These are phyloP conservation scores for Amanita molliuscula DNA, from an alignment of 768 basidiomycete genomes.

Conservation along the genomic window DNA sequence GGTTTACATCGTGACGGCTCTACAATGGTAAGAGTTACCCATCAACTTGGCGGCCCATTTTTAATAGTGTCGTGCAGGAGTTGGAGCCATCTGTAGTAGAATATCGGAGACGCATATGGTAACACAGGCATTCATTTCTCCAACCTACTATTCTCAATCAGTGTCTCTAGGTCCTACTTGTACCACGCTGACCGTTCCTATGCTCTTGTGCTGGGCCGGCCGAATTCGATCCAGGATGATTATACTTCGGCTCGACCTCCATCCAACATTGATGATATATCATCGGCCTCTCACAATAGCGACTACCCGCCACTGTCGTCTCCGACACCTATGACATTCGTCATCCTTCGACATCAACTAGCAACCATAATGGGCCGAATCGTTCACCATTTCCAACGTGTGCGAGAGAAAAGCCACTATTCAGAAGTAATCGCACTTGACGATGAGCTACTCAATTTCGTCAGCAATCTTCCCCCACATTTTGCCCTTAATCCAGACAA, in stretches of 20 bases:
- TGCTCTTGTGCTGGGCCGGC: conserved; percentile 84
- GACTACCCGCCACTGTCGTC: conserved; percentile 49
- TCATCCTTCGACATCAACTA: conserved; percentile 76
- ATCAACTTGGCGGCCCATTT: conserved; percentile 2
- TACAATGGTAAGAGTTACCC: conserved; percentile 46
- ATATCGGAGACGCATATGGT: conserved; percentile 89
- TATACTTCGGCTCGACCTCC: conserved; percentile 79
- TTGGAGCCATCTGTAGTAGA: conserved; percentile 72
- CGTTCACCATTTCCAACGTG: conserved; percentile 88
- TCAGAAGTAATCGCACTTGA: conserved; percentile 75
- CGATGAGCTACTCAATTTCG: conserved; percentile 73
- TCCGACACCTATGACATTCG: conserved; percentile 81
- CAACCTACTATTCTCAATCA: background rate
- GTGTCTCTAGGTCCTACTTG: conserved; percentile 58
- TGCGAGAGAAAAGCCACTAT: conserved; percentile 69
- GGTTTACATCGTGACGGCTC: conserved; percentile 87
- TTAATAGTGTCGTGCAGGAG: conserved; percentile 29
- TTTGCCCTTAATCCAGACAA: conserved; percentile 70
- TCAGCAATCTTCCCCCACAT: conserved; percentile 68
- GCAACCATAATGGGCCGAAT: conserved; percentile 83
- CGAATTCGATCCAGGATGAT: conserved; percentile 81
- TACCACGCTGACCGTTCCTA: conserved; percentile 94
- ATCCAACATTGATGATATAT: conserved; percentile 60
- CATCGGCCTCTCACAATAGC: conserved; percentile 29
- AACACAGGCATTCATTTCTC: conserved; percentile 5